A percentile compares a stretch with the other conserved stretches of the same genome.
phyloP scores from a whole-genome alignment of 495 filamentous ascomycete species.

The Podospora pseudoanserina region DNA sequence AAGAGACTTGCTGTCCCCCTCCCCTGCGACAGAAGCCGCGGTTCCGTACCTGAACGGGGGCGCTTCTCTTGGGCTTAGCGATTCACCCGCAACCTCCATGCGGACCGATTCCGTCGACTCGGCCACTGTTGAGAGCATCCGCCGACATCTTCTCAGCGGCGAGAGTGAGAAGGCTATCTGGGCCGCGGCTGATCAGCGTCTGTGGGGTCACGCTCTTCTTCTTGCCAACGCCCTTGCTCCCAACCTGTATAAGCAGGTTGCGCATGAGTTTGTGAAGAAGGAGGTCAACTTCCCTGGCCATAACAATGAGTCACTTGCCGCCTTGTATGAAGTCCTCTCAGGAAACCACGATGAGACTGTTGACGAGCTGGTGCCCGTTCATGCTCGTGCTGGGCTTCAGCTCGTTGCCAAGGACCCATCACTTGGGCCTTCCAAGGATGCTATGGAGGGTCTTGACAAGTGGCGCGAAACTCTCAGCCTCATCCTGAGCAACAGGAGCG shows the following conservation, averaged over 20 bases:
- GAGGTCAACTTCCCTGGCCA: slow-evolving; percentile 77
- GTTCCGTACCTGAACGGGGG: slow-evolving; percentile 36
- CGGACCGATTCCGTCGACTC: slow-evolving; percentile 62
- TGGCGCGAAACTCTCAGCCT: slow-evolving; percentile 90
- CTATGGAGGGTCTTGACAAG: slow-evolving; percentile 78
- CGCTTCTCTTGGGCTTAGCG: slow-evolving; percentile 22
- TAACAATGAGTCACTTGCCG: slow-evolving; percentile 79
- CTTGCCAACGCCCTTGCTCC: slow-evolving; percentile 73
- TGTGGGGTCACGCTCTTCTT: slow-evolving; percentile 96
- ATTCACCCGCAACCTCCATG: slow-evolving; percentile 26
- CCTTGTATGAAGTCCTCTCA: slow-evolving; percentile 87
- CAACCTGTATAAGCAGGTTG: slow-evolving; percentile 79
- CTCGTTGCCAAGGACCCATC: slow-evolving; percentile 70
- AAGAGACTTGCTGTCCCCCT: slow-evolving; percentile 66
- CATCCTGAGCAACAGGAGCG: slow-evolving; percentile 80
- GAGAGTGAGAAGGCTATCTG: slow-evolving; percentile 90
- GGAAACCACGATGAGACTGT: slow-evolving; percentile 92
- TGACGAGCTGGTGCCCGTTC: slow-evolving; percentile 93
- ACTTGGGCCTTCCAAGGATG: slow-evolving; percentile 62
- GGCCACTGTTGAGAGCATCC: slow-evolving; percentile 63
- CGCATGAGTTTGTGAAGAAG: slow-evolving; percentile 87
- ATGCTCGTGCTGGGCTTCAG: slow-evolving; percentile 86
- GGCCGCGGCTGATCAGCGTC: slow-evolving; percentile 85
- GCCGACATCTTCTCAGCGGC: slow-evolving; percentile 67
- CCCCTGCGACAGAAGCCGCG: slow-evolving; percentile 25